Base-by-base conservation (phyloP, 1,284 basidiomycete species). In the Boletus smithii region DNA sequence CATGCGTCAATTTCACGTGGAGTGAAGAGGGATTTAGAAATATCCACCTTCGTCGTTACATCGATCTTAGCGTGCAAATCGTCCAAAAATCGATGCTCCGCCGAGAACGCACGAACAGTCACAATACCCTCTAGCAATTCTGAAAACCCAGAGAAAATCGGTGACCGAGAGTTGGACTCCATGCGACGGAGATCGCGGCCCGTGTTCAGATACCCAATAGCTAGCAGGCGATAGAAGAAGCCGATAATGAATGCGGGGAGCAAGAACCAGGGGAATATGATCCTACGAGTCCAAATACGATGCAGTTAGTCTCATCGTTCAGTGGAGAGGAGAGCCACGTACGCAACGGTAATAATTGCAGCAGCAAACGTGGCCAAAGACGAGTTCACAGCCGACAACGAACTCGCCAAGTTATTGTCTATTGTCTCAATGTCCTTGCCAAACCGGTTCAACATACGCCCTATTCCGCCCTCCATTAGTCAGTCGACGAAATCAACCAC, bases 51-150 rank as follows among this genome's bases (percentile, higher is more conserved):
- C 0, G 79, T 85, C 2, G 83, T 85, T 17, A 72, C 59, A 57
- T 88, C 82, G 39, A 88, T 74, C 61, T 82, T 85, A 4, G 49
- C 61, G 61, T 86, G 87, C 27, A 93, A 70, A 41, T 77, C 75
- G 46, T 87, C 76, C 57, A 93, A 74, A 72, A 95, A 94, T n/a
- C 79, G 73, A 32, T 72, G 71, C 59, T 95, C 91, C 2, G 83
- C 88, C 8, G 86, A 87, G 68, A 94, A 97, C 0, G 92, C 94
- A 40, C 93, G 81, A 31, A 95, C 89, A n/a, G 83, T 80, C 36
- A 85, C 77, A 26, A 86, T 77, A n/a, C 85, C 85, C 42, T 77
- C 75, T 3, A 88, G 68, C 13, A 86, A 62, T 61, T 89, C 87
- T n/a, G 73, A 73, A 55, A 86, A 86, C 8, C 78, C 81, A n/a